Percentiles rank a stretch among this genome's conserved stretches.
Evolutionary conservation across 2,329 filamentous ascomycete species (phyloP).

Genomic region (Ascochyta pisi): DNA sequence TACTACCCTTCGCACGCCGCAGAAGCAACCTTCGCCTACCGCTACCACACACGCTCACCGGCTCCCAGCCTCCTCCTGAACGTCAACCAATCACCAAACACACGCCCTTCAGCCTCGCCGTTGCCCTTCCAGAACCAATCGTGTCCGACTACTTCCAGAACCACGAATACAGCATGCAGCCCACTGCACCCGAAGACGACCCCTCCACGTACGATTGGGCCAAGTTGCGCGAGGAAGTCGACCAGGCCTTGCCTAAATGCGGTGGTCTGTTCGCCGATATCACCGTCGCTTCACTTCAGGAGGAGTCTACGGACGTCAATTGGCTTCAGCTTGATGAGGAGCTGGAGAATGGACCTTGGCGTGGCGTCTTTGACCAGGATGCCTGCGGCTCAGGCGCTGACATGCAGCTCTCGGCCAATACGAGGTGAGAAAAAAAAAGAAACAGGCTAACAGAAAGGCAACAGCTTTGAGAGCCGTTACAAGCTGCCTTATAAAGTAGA

Average conservation of each 20-base stretch:
- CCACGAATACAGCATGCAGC: constrained; percentile 11
- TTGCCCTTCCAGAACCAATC: constrained; percentile 4
- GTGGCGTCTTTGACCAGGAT: not conserved
- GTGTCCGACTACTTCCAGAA: constrained; percentile 27
- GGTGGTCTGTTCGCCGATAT: not conserved
- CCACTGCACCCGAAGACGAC: not conserved
- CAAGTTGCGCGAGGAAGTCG: not conserved
- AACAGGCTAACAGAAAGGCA: constrained; percentile 30
- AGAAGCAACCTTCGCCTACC: constrained; percentile 1
- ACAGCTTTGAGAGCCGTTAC: not conserved
- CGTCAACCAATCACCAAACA: constrained; percentile 7
- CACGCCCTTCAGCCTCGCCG: not conserved
- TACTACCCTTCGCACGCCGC: not conserved
- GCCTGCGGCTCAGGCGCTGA: not conserved
- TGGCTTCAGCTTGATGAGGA: constrained; percentile 9
- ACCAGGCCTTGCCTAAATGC: not conserved
- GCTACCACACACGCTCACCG: constrained; percentile 11
- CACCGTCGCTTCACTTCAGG: not conserved
- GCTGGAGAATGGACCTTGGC: constrained; percentile 18
- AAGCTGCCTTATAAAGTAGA: too few species aligned
- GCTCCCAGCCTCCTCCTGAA: constrained; percentile 4
- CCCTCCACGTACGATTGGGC: constrained; percentile 2
- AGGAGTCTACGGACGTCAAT: not conserved
- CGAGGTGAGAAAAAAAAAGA: constrained; percentile 34
- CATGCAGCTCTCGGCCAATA: constrained; percentile 5